These are phyloP conservation scores for Helicostylum pulchrum DNA, from an alignment of 192 early-diverging fungal genomes.

Conservation along the genomic window DNA sequence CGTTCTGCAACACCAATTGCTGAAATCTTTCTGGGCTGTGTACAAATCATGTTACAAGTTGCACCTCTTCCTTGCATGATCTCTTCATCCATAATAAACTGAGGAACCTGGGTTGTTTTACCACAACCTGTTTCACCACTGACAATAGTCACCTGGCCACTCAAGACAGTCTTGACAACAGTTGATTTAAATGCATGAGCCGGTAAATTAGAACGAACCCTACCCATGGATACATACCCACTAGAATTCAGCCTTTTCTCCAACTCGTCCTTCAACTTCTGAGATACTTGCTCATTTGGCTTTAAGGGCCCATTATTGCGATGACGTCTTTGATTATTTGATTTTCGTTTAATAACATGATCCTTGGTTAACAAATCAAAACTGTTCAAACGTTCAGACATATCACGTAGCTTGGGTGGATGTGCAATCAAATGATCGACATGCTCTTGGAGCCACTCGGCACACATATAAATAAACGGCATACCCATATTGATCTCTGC, in stretches of 20 bases:
- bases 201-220: constrained; percentile 59
- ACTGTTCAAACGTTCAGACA: constrained; percentile 34
- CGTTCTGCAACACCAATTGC: constrained; percentile 37
- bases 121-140: constrained; percentile 77
- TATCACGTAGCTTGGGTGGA: constrained; percentile 44
- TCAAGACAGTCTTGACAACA: constrained; percentile 46
- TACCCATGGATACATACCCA: constrained; percentile 32
- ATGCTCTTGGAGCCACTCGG: constrained; percentile 52
- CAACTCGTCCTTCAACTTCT: constrained; percentile 12
- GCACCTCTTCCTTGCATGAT: constrained; percentile 44
- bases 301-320: not conserved
- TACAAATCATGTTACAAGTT: constrained; percentile 55
- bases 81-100: constrained; percentile 70
- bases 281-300: constrained; percentile 4
- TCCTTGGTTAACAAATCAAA: not conserved
- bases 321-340: not conserved
- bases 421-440: constrained; percentile 45
- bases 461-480: constrained; percentile 58
- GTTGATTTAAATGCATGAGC: constrained; percentile 53
- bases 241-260: constrained; percentile 18
- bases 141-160: constrained; percentile 65
- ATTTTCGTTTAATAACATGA: constrained; percentile 1
- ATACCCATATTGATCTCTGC: constrained; percentile 40
- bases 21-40: constrained; percentile 52
- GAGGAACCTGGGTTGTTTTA: constrained; percentile 80